Evolutionary conservation across 495 filamentous ascomycete genomes (phyloP), one percentile per base, ranked within the genome.

Genomic region (Pseudoneurospora amorphoporcata): DNA sequence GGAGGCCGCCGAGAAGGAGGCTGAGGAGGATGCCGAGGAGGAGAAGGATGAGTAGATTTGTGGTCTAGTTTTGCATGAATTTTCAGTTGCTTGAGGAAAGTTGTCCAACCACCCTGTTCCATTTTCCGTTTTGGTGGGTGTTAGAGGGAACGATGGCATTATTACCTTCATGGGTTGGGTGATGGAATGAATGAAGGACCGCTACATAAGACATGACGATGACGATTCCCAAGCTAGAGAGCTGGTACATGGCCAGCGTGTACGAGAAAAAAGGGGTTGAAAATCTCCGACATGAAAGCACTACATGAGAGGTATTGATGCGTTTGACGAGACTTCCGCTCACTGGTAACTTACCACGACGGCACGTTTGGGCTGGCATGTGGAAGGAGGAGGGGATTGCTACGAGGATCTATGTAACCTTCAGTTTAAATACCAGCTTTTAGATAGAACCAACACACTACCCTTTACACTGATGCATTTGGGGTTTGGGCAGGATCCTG

Each of bases 11-110:
- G 29, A 47, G 17, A 73, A 72, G 68, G 76, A 79, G 68, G 69
- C 69, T n/a, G 73, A 74, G 23, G 72, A 79, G 43, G 73, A 79
- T 69, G 23, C 73, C 23, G 76, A 79, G 68, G 77, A 78, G 69
- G 73, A 77, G 70, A 71, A 82, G 76, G 76, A 76, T 17, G 68
- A 71, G 68, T 70, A 14, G 53, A 61, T 61, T 16, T 61, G 23
- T 61, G 53, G 53, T 61, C 29, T 61, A 61, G 29, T 61, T 61
- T 61, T 61, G 53, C 53, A 61, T 35, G 53, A 35, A 61, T 61
- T 61, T 35, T 3, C 35, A 61, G 53, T 61, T 61, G 29, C 53
- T 35, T 35, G 8, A 23, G 53, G 29, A 35, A 16, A 32, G 29
- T 17, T 61, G 16, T 61, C 14, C 29, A 61, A 8, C 53, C 53